Conservation (phyloP, 176 grass and related monocot species). For the Canna indica region DNA sequence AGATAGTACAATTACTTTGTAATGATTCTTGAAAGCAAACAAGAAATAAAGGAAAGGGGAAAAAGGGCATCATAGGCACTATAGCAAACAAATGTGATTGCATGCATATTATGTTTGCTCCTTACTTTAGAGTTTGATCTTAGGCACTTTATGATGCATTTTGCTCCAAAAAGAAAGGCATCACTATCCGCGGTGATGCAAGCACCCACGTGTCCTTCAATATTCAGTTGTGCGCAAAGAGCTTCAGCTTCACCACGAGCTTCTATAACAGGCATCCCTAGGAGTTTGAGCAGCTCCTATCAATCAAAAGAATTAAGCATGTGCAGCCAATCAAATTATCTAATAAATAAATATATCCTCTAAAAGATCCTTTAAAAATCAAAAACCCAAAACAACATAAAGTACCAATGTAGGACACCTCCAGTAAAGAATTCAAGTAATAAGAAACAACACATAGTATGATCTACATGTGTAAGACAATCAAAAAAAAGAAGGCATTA, state of each 20-base stretch:
- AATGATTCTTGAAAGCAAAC: neutral
- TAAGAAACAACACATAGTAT: no score
- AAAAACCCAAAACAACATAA: neutral
- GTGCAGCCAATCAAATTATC: no score
- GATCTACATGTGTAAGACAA: no score
- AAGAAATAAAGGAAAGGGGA: neutral
- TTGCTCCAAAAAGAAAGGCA: slow-evolving; percentile 88
- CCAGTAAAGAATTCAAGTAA: no score
- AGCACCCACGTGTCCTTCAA: slow-evolving; percentile 70
- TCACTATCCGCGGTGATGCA: slow-evolving; percentile 92
- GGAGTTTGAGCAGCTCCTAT: slow-evolving; percentile 71
- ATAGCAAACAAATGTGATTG: neutral
- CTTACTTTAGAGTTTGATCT: slow-evolving; percentile 76
- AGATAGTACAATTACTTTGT: neutral
- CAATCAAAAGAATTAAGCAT: neutral
- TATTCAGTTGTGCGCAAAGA: slow-evolving; percentile 80
- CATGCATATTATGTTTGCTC: neutral
- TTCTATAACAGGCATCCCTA: slow-evolving; percentile 74
- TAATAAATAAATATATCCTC: neutral
- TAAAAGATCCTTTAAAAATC: neutral
- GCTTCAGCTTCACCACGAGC: slow-evolving; percentile 81
- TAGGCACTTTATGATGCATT: slow-evolving; percentile 70
- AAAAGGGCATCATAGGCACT: neutral
- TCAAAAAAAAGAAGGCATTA: no score
- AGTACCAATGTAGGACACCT: no score